Conservation (phyloP, 768 basidiomycete genomes). For the Agrocybe chaxingu region DNA sequence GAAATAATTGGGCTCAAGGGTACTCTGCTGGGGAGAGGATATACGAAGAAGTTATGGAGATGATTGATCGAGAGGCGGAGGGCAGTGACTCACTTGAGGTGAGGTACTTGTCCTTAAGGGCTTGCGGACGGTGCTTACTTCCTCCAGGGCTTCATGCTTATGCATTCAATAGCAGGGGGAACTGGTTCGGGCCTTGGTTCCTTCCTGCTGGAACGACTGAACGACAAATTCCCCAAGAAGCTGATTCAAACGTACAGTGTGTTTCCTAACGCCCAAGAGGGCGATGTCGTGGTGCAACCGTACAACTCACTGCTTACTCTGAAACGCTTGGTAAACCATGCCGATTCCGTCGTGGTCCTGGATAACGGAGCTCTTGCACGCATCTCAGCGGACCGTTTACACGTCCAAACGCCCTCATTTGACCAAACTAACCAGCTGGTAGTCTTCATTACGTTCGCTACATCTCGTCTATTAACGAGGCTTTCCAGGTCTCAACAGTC, state of each 20-base stretch:
- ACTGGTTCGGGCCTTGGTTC: slow-evolving; percentile 98
- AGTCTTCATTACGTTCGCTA: slow-evolving; percentile 17
- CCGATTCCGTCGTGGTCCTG: slow-evolving; percentile 95
- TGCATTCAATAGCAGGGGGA: slow-evolving; percentile 98
- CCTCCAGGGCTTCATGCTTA: slow-evolving; percentile 91
- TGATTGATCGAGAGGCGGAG: slow-evolving; percentile 97
- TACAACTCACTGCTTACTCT: slow-evolving; percentile 95
- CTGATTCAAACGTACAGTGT: slow-evolving; percentile 99
- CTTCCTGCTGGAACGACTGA: slow-evolving; percentile 93
- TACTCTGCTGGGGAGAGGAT: slow-evolving; percentile 86
- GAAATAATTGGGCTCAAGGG: slow-evolving; percentile 98
- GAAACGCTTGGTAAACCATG: slow-evolving; percentile 92
- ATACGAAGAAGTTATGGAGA: slow-evolving; percentile 98
- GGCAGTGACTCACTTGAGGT: slow-evolving; percentile 97
- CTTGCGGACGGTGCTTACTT: slow-evolving; percentile 1
- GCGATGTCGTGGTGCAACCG: slow-evolving; percentile 97
- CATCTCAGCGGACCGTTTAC: slow-evolving; percentile 89
- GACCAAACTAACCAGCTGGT: slow-evolving; percentile 93
- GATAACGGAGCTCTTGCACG: slow-evolving; percentile 93
- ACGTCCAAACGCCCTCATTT: slow-evolving; percentile 83
- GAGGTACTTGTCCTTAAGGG: slow-evolving; percentile 9
- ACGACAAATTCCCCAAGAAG: slow-evolving; percentile 98
- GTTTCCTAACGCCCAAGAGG: slow-evolving; percentile 90
- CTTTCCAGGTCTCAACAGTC: slow-evolving; percentile 83
- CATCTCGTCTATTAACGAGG: neutral